Conservation (phyloP, 148 eudicot species). For the Polygonum aviculare region DNA sequence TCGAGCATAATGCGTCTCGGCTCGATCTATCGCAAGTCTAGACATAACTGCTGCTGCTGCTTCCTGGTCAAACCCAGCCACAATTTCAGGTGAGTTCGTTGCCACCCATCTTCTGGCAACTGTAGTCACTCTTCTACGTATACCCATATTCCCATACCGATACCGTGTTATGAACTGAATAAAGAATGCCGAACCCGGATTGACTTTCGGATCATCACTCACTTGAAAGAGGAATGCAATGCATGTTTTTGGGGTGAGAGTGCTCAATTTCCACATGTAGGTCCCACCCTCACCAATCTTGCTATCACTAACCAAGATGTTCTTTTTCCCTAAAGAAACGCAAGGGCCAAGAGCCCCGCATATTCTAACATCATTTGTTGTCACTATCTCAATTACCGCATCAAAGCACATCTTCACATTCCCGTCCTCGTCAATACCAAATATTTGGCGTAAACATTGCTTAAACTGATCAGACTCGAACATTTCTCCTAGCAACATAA, state of each 20-base stretch:
- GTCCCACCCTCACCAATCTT: slow-evolving; percentile 82
- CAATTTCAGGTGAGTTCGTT: slow-evolving; percentile 60
- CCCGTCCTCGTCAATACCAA: slow-evolving; percentile 55
- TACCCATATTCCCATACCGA: slow-evolving; percentile 48
- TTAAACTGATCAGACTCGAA: slow-evolving; percentile 79
- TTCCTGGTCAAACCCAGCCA: slow-evolving; percentile 94
- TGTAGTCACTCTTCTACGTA: slow-evolving; percentile 80
- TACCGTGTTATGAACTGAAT: slow-evolving; percentile 86
- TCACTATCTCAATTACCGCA: slow-evolving; percentile 74
- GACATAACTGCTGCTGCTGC: slow-evolving; percentile 83
- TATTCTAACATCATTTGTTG: slow-evolving; percentile 71
- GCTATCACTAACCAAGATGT: slow-evolving; percentile 54
- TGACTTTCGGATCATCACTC: slow-evolving; percentile 43
- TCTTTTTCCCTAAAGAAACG: slow-evolving; percentile 55
- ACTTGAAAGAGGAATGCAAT: slow-evolving; percentile 84
- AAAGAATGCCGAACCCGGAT: slow-evolving; percentile 83
- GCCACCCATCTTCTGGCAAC: slow-evolving; percentile 94
- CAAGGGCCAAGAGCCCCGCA: slow-evolving; percentile 97
- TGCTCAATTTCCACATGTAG: slow-evolving; percentile 66
- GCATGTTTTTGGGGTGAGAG: slow-evolving; percentile 68
- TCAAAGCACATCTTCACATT: slow-evolving; percentile 76
- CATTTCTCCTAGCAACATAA: slow-evolving; percentile 78
- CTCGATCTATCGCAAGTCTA: slow-evolving; percentile 62
- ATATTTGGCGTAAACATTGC: slow-evolving; percentile 68
- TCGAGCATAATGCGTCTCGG: slow-evolving; percentile 43